Base-by-base conservation (phyloP, 1,284 basidiomycete species). In the Amylostereum areolatum region DNA sequence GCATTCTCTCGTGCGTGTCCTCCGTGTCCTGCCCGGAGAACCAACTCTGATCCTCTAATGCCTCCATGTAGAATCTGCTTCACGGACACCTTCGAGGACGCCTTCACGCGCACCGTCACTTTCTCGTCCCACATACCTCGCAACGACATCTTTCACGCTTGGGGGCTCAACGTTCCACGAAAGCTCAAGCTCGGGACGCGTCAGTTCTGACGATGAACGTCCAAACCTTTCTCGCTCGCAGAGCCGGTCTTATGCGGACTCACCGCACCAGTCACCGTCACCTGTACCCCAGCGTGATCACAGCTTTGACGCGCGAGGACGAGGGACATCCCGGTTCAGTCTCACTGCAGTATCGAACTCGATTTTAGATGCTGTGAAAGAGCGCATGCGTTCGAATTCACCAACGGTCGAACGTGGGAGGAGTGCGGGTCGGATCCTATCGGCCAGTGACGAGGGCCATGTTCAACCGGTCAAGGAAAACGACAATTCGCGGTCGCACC, bases 351-450 rank as follows among this genome's bases (percentile, higher is more conserved):
- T 70, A 29, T 63, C 65, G 8, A 64, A 59, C 18, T 65, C 63
- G 43, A 59, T 74, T 41, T 53, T 66, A 10, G 72, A 71, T 41
- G 67, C 65, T 4, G 66, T 71, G 45, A 70, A 68, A 50, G 69
- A 73, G 35, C 66, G 65, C 25, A 66, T 75, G 42, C 65, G 73
- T 12, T 74, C 74, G 8, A 67, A 58, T 30, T 75, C 72, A 5
- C 68, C 70, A 8, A 53, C 56, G 35, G 32, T 56, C 8, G 51
- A 54, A 30, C 53, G 46, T 7, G 45, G 3, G 44, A 49, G 31
- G 47, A 51, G 46, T 6, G 55, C 58, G 3, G 57, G 61, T 31
- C 24, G 7, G 36, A 50, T 36, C 34, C 36, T 32, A 45, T 55
- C 49, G 31, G 49, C 43, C 31, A 47, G 40, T 43, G 43, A 40